Base-by-base conservation (phyloP, 306 rosid species). In the Lupinus albus region DNA sequence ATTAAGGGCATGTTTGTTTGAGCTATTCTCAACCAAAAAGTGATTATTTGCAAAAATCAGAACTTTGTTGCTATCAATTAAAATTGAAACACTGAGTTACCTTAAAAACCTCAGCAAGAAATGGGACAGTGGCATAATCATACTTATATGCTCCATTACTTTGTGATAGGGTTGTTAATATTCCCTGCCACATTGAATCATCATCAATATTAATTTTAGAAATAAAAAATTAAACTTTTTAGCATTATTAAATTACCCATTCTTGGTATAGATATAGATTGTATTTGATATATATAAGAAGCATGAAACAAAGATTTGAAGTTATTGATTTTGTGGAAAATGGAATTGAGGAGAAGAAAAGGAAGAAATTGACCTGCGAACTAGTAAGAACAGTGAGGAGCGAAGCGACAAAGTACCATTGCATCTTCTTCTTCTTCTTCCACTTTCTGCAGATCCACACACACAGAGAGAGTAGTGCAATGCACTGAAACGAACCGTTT, bases 51-150 rank as follows among this genome's bases (percentile, higher is more conserved):
- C n/a, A n/a, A 45, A 76, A 42, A 65, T 36, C 49, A 50, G 55
- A 64, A 73, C 12, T 21, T 6, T 1, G 12, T 11, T 13, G 21
- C 25, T 11, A 12, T 2, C 15, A 55, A 44, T 65, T 68, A 69
- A 57, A 61, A 39, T 33, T 44, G 38, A 44, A 48, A 28, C 17
- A 52, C 0, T 15, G 53, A 65, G 18, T 58, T 21, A 85, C 98
- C 96, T 92, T 92, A 33, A 89, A 87, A 56, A 83, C 76, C 79
- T 92, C 96, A 5, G 96, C 93, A 50, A 92, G 96, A 82, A 92
- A 92, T 11, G 96, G 98, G 45, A 89, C 84, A n/a, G 98, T 92
- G 30, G 95, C 98, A 72, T 92, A 92, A 85, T 92, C 96, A 38
- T 89, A 92, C 41, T 64, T 51, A 61, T 87, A 89, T 50, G 70